A percentile compares a stretch with the other conserved stretches of the same genome.
phyloP scores from a whole-genome alignment of 441 rosid genomes.

The Melastoma candidum region DNA sequence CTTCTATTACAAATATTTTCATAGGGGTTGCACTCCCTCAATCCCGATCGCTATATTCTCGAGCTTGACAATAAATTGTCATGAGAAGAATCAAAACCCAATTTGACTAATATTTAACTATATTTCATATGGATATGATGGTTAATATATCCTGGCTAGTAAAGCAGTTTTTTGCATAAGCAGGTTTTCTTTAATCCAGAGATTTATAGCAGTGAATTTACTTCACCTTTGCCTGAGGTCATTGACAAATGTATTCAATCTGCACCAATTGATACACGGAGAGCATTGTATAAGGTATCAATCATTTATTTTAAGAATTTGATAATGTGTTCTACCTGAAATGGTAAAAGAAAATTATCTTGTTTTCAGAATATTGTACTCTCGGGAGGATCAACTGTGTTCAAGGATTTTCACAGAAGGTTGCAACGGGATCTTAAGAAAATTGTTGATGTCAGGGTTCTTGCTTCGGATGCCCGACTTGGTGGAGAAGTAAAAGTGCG shows the following conservation, averaged over 20 bases:
- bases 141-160: conserved; percentile 10
- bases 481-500: conserved; percentile 73
- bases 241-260: conserved; percentile 98
- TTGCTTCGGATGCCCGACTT: conserved; percentile 67
- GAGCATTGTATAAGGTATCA: conserved; percentile 90
- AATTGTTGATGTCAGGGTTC: conserved; percentile 92
- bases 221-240: conserved; percentile 76
- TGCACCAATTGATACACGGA: conserved; percentile 96
- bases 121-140: no score
- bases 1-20: no score
- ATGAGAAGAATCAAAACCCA: no score
- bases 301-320: conserved; percentile 8
- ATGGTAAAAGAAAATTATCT: no score
- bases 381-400: conserved; percentile 99
- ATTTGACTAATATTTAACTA: no score
- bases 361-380: conserved; percentile 77
- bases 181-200: conserved; percentile 97
- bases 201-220: conserved; percentile 74
- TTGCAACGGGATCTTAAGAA: conserved; percentile 96
- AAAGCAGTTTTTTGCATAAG: conserved; percentile 13
- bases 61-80: no score
- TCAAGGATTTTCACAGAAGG: conserved; percentile 97
- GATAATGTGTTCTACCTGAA: no score
- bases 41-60: no score
- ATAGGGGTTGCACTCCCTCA: no score